These are phyloP conservation scores for Fusarium caatingaense DNA, from an alignment of 2,329 filamentous ascomycete species.

Conservation along the genomic window DNA sequence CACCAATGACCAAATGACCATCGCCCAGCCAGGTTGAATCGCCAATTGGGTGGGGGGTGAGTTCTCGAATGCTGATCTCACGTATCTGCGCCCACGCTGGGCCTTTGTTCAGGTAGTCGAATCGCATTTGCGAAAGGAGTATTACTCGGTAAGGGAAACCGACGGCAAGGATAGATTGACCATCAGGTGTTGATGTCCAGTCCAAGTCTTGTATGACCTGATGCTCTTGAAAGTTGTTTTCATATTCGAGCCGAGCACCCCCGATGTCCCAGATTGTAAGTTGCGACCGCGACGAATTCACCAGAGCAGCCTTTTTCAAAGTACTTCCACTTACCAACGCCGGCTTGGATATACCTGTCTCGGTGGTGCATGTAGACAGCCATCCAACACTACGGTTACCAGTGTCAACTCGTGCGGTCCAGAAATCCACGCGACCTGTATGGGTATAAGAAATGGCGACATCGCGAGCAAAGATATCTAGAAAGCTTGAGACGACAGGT, in stretches of 20 bases:
- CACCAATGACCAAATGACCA: slow-evolving; percentile 86
- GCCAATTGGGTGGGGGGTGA: slow-evolving; percentile 90
- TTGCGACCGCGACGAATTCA: slow-evolving; percentile 77
- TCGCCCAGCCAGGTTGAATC: slow-evolving; percentile 92
- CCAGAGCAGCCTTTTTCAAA: slow-evolving; percentile 86
- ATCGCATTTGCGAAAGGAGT: slow-evolving; percentile 86
- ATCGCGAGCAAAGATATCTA: slow-evolving; percentile 88
- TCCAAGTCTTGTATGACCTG: slow-evolving; percentile 88
- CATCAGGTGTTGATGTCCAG: slow-evolving; percentile 92
- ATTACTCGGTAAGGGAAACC: slow-evolving; percentile 89
- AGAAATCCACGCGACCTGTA: slow-evolving; percentile 80
- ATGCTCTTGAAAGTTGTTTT: slow-evolving; percentile 77
- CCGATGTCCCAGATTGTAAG: slow-evolving; percentile 93
- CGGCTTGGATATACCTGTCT: slow-evolving; percentile 79
- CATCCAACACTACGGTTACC: slow-evolving; percentile 75
- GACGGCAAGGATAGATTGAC: slow-evolving; percentile 90
- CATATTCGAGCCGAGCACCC: slow-evolving; percentile 83
- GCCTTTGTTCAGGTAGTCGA: slow-evolving; percentile 88
- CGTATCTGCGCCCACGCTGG: slow-evolving; percentile 90
- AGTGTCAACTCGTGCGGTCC: slow-evolving; percentile 81
- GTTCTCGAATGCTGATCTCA: slow-evolving; percentile 82
- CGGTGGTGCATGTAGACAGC: slow-evolving; percentile 83
- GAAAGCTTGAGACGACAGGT: slow-evolving; percentile 77
- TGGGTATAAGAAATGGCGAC: slow-evolving; percentile 87
- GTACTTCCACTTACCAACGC: slow-evolving; percentile 87